Evolutionary conservation across 257 asterid genomes (phyloP), one percentile per base, ranked within the genome.

Genomic region (Datura wrightii): DNA sequence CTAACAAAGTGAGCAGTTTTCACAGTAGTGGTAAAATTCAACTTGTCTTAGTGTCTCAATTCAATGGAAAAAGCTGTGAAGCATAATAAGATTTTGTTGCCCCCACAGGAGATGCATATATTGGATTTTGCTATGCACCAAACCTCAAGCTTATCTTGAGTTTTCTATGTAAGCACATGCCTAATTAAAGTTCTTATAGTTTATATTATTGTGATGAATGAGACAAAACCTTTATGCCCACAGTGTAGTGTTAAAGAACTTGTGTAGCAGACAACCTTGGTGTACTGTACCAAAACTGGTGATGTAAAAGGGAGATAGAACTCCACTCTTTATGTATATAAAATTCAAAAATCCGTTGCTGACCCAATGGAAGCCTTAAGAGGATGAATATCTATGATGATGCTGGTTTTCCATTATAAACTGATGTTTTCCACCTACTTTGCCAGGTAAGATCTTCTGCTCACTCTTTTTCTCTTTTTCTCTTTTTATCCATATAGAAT

Each of bases 371-470:
- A 19, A 52, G 55, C 58, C 65, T 79, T 19, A 36, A 79, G 67
- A 78, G 42, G 84, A 83, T 85, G 69, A 71, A 63, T 84, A 69
- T 83, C 71, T 79, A 60, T 67, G 53, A 83, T 67, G 67, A 18
- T 84, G 86, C 87, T 83, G 89, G 86, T 80, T 85, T 86, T 85
- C 62, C 88, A 76, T 72, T 86, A 87, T 89, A 67, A 79, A 14
- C 10, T 53, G 31, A 10, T 84, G 85, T 69, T 84, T 58, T 85
- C 89, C 90, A 84, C 87, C 87, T 54, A 80, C 41, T 41, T 42
- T 83, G 3, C 76, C 83, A 63, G 50, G 87, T 58, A 76, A 79
- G 84, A 39, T 53, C 4, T 71, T 81, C 34, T 62, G 80, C 82
- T 55, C 78, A 69, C 41, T 76, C 78, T 39, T 55, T 52, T 24